Evolutionary conservation across 768 basidiomycete genomes (phyloP).

Genomic region (Mycena chlorophos): DNA sequence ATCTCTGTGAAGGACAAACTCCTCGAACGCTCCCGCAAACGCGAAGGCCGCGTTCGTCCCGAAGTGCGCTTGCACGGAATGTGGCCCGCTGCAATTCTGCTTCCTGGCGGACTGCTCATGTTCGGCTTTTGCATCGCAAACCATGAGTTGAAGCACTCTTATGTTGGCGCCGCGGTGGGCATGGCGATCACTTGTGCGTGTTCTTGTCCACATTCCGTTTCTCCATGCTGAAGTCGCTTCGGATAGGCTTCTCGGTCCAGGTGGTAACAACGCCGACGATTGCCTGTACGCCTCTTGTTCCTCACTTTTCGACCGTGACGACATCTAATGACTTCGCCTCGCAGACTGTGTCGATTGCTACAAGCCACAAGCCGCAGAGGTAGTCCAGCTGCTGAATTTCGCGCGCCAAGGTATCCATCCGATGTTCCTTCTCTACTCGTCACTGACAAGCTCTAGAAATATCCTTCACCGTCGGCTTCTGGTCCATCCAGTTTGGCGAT

Average conservation of each 20-base stretch:
- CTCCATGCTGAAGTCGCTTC: background rate
- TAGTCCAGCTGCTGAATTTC: conserved; percentile 23
- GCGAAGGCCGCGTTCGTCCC: conserved; percentile 16
- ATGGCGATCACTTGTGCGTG: conserved; percentile 22
- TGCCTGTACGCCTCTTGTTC: conserved; percentile 1
- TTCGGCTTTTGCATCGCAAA: conserved; percentile 20
- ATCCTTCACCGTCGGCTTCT: conserved; percentile 22
- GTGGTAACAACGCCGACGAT: conserved; percentile 20
- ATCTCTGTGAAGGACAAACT: conserved; percentile 14
- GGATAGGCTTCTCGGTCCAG: conserved; percentile 21
- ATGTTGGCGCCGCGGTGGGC: conserved; percentile 19
- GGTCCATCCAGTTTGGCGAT: conserved; percentile 16
- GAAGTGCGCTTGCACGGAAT: conserved; percentile 22
- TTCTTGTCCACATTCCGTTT: background rate
- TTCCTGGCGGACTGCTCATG: conserved; percentile 21
- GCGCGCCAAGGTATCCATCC: conserved; percentile 14
- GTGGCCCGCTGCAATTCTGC: conserved; percentile 20
- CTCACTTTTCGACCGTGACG: background rate
- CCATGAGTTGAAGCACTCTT: conserved; percentile 17
- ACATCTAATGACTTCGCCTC: no score
- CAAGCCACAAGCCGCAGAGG: conserved; percentile 22
- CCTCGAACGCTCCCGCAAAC: conserved; percentile 15
- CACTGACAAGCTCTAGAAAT: background rate
- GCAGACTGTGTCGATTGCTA: conserved; percentile 23
- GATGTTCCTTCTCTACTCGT: background rate